These are phyloP conservation scores for Logfia minima DNA, from an alignment of 129 eudicot genomes.

Conservation along the genomic window DNA sequence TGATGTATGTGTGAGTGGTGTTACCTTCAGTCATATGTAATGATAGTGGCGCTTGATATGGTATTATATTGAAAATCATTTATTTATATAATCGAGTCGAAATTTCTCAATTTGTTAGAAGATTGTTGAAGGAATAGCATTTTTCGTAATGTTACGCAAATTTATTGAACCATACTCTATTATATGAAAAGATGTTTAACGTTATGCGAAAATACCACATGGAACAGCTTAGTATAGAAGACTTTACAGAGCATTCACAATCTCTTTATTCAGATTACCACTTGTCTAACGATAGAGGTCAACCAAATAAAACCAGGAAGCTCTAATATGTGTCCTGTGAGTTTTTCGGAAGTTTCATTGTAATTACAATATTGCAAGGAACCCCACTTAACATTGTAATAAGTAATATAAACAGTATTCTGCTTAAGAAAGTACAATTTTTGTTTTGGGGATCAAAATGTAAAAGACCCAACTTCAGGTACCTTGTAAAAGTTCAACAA, in stretches of 20 bases:
- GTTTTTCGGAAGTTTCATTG: background rate
- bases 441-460: background rate
- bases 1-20: conserved; percentile 4
- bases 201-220: background rate
- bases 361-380: background rate
- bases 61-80: conserved; percentile 16
- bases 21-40: conserved; percentile 3
- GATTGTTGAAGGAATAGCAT: background rate
- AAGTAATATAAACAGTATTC: background rate
- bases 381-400: background rate
- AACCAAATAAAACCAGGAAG: conserved; percentile 1
- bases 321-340: background rate
- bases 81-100: background rate
- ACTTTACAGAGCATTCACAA: conserved; percentile 3
- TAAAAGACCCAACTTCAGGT: background rate
- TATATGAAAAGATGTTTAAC: background rate
- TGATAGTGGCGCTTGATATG: background rate
- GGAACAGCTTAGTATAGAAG: background rate
- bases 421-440: background rate
- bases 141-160: background rate
- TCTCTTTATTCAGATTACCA: conserved; percentile 10
- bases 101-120: conserved; percentile 5
- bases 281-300: background rate
- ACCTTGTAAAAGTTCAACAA: background rate
- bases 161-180: too few relatives aligned